Base-by-base conservation (phyloP, 176 grass and related monocot species). In the Phoenix roebelenii region DNA sequence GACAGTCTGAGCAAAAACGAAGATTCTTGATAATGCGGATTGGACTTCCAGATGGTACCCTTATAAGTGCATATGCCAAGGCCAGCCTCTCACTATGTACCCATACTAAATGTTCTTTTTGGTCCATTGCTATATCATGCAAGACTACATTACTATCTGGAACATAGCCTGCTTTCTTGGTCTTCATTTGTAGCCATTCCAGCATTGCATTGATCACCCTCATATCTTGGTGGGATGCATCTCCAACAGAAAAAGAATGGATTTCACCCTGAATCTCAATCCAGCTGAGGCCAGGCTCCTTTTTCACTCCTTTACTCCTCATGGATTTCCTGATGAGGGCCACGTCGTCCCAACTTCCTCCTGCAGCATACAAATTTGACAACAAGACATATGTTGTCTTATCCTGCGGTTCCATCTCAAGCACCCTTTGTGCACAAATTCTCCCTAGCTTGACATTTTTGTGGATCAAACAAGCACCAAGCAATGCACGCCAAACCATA, bases 401-500 rank as follows among this genome's bases (percentile, higher is more conserved):
- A 63, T 73, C 70, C 9, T 73, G 59, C 16, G 70, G 70, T 30
- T 73, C 70, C 10, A 73, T 73, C 70, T 56, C 70, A 55, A 73
- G 59, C 15, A 73, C 51, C 7, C 19, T 63, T 54, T 49, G 59
- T 25, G 59, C 70, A 23, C 70, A 73, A 24, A 73, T 16, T 61
- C 28, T 73, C 18, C 70, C 70, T 17, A 73, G 23, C 51, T 73
- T 24, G 14, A 73, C 16, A 55, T 73, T 73, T 32, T 56, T 73
- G 51, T 73, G 70, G n/a, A 73, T 29, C 26, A 73, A 55, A 55
- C 70, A 73, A 73, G 59, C 59, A 73, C 70, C 51, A 15, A 73
- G 70, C 28, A 77, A 58, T 25, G 74, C 74, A 69, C 57, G 74
- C 54, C 63, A 77, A 18, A 77, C 65, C 74, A 77, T 77, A 25